Conservation (phyloP, 768 basidiomycete species). For the Baorangia bicolor region DNA sequence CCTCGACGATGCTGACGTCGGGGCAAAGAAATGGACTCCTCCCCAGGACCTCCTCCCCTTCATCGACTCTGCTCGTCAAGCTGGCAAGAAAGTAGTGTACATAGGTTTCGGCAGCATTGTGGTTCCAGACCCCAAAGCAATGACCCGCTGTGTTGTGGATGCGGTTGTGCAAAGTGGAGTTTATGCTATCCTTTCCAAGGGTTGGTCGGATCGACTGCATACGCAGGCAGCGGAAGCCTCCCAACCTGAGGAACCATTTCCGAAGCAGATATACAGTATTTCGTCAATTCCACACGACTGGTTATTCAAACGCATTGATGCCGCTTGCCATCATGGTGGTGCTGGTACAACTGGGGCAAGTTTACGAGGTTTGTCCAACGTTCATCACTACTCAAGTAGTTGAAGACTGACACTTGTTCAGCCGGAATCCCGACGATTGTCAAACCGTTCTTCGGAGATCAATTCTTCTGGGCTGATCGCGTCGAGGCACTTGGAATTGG, state of each 20-base stretch:
- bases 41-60: conserved; percentile 79
- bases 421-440: conserved; percentile 96
- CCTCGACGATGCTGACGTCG: conserved; percentile 89
- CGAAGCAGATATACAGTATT: conserved; percentile 79
- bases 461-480: conserved; percentile 97
- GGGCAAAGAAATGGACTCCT: conserved; percentile 85
- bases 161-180: conserved; percentile 87
- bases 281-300: conserved; percentile 92
- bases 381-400: background rate
- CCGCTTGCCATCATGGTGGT: conserved; percentile 98
- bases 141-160: conserved; percentile 90
- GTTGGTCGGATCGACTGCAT: conserved; percentile 92
- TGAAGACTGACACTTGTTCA: conserved; percentile 26
- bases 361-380: conserved; percentile 65
- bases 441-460: conserved; percentile 97
- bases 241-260: conserved; percentile 68
- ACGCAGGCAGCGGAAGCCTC: conserved; percentile 57
- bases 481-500: conserved; percentile 97
- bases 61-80: conserved; percentile 72
- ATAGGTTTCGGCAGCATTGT: conserved; percentile 98
- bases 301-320: conserved; percentile 91
- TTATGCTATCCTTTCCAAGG: conserved; percentile 91
- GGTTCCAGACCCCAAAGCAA: conserved; percentile 88
- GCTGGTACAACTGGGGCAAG: conserved; percentile 96
- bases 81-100: conserved; percentile 90